Conservation (phyloP, 192 early-diverging fungal genomes). For the Tieghemiomyces parasiticus region DNA sequence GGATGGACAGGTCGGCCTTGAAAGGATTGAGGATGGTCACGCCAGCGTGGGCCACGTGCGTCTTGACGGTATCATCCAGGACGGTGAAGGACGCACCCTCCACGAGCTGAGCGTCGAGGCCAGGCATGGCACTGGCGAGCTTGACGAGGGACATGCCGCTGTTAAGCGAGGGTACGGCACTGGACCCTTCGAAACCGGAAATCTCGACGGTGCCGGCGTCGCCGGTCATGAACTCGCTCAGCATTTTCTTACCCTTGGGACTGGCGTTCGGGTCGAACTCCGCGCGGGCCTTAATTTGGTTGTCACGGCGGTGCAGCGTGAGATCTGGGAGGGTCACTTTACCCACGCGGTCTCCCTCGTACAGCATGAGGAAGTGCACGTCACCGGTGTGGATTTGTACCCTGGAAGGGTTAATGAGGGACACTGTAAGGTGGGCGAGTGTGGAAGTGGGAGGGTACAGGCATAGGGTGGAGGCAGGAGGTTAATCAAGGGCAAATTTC, state of each 20-base stretch:
- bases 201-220: constrained; percentile 23
- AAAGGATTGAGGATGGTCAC: constrained; percentile 39
- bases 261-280: constrained; percentile 30
- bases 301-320: constrained; percentile 27
- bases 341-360: constrained; percentile 26
- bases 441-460: background rate
- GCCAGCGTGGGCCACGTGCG: constrained; percentile 25
- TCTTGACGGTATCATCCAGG: constrained; percentile 21
- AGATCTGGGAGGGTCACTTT: constrained; percentile 27
- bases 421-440: background rate
- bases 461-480: no score
- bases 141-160: constrained; percentile 23
- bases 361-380: constrained; percentile 19
- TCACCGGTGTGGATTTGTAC: background rate
- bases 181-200: constrained; percentile 24
- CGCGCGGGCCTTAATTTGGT: constrained; percentile 23
- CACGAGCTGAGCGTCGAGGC: constrained; percentile 26
- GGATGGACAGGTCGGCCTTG: constrained; percentile 29
- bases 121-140: constrained; percentile 27
- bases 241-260: constrained; percentile 23
- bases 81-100: constrained; percentile 24
- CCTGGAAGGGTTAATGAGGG: background rate
- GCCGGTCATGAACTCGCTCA: constrained; percentile 32
- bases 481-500: background rate
- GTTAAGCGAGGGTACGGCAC: constrained; percentile 25